Evolutionary conservation across 345 rosid genomes (phyloP), one percentile per base, ranked within the genome.

Genomic region (Linum usitatissimum): DNA sequence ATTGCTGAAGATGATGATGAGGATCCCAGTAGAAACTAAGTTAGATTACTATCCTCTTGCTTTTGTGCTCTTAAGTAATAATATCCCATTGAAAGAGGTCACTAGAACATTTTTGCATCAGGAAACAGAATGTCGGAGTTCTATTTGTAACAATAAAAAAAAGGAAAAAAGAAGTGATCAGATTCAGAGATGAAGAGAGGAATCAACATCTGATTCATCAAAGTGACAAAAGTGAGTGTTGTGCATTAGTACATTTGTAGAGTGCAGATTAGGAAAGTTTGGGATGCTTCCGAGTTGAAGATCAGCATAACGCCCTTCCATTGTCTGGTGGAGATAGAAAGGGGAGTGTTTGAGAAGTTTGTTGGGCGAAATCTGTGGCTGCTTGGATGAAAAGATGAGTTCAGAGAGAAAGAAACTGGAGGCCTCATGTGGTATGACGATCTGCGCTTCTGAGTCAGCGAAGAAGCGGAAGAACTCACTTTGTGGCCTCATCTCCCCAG

Each of bases 131-230:
- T 20, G 6, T 45, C 15, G 10, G 71, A 61, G 59, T 63, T 64
- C 67, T 68, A 55, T 70, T 77, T 34, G 38, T 34, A 34, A 34
- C 38, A 34, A 34, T 45, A 71, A 75, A 68, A 65, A 61, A 9
- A 42, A 42, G 9, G 12, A 42, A 42, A 9, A 42, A 45, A 45
- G 17, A 45, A 45, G 0, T 9, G 31, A 34, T 34, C 38, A 40
- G 48, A 71, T 63, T 76, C 73, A 81, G 57, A 81, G 70, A 76
- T 76, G 85, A 74, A 78, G 83, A 59, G 80, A 76, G 58, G 77
- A 74, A 63, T 76, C 77, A 51, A 74, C 77, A 40, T 76, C 73
- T 63, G 70, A 69, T 56, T 70, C 77, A 62, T 75, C 68, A 21
- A 65, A 34, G 68, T 57, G 59, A 18, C 64, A 62, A 40, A 10